phyloP scores from a whole-genome alignment of 257 asterid species.

The Nicotiana otophora region DNA sequence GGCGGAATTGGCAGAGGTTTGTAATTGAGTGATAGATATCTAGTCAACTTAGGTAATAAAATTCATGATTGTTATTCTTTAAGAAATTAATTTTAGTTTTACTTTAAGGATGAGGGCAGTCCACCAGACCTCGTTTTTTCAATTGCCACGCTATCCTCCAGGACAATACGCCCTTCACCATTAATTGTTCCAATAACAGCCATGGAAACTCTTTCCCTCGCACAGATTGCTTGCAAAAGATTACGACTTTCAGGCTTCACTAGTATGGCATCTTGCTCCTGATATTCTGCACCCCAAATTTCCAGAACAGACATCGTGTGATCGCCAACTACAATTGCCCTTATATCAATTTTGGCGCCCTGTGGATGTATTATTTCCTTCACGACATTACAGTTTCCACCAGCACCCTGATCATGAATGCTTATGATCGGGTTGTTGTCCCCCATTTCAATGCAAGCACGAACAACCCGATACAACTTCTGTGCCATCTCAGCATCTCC shows the following conservation, averaged over 20 bases:
- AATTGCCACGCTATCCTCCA: constrained; percentile 55
- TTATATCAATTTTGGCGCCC: constrained; percentile 85
- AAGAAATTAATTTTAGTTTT: too few relatives aligned
- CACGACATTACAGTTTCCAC: constrained; percentile 74
- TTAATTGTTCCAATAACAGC: constrained; percentile 83
- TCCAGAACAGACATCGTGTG: constrained; percentile 90
- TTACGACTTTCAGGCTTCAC: constrained; percentile 77
- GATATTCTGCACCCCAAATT: constrained; percentile 99
- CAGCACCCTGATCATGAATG: constrained; percentile 93
- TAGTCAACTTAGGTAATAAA: too few relatives aligned
- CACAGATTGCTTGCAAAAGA: constrained; percentile 59
- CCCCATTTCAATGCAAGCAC: constrained; percentile 90
- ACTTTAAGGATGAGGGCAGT: constrained; percentile 24
- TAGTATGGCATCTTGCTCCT: constrained; percentile 96
- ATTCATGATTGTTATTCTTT: too few relatives aligned
- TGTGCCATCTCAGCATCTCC: constrained; percentile 98
- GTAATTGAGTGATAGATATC: too few relatives aligned
- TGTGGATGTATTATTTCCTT: constrained; percentile 71
- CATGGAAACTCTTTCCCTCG: constrained; percentile 87
- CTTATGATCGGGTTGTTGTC: constrained; percentile 80
- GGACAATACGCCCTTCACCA: constrained; percentile 69
- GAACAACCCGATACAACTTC: constrained; percentile 80
- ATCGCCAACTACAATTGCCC: constrained; percentile 88
- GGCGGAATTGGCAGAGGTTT: too few relatives aligned
- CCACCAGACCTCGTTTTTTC: constrained; percentile 45